Evolutionary conservation across 768 basidiomycete genomes (phyloP), one percentile per base, ranked within the genome.

Genomic region (Tephrocybe rancida): DNA sequence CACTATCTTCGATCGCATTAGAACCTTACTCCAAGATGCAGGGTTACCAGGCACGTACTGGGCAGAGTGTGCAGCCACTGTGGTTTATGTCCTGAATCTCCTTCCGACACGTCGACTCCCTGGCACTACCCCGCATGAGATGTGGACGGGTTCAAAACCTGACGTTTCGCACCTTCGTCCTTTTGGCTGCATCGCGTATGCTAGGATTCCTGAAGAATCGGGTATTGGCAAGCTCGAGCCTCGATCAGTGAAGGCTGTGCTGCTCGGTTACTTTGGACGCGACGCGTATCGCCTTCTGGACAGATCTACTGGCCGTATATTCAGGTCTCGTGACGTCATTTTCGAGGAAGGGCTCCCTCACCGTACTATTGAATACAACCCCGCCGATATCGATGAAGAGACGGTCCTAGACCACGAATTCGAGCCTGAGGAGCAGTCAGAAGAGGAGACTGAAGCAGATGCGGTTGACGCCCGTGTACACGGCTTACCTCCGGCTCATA

Each of bases 181-280:
- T 1, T 52, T 44, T 35, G 50, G 50, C 6, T 52, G 42, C 22
- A 7, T 35, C 1, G 50, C 30, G 4, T 52, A 19, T n/a, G 30
- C 32, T 8, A 52, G 44, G 42, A 24, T 52, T 13, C 50, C 43
- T 37, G 13, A 37, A 11, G 50, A 52, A 30, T 19, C 34, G 7
- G 30, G 32, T 2, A 21, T 13, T 19, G 32, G 19, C 3, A 46
- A 46, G 22, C 29, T 46, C 2, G 29, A 46, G 9, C 45, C 45
- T 7, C 3, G 19, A 8, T 46, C 30, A 3, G 32, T 46, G 1
- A 46, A 34, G 30, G 18, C 18, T 14, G 16, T 16, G 10, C 30
- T 46, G 5, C 18, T 46, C 6, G 45, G 45, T 22, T 52, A 44
- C 43, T 24, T 18, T 11, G n/a, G n/a, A n/a, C 30, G 26, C 14